These are phyloP conservation scores for Pythium pyrilobum DNA, from an alignment of 352 stramenopile genomes.

Conservation along the genomic window DNA sequence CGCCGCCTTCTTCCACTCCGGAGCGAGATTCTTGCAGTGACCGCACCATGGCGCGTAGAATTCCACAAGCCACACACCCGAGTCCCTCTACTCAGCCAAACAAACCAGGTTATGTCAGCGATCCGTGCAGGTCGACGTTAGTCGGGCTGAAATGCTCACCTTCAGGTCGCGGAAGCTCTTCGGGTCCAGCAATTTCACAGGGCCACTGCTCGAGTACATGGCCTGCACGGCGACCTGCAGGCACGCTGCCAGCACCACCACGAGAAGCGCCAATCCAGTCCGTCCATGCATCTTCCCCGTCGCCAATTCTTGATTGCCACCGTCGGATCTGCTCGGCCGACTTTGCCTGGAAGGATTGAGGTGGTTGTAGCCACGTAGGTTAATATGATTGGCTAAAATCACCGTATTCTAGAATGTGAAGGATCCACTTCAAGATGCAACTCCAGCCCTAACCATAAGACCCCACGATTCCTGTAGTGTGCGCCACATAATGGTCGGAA, in stretches of 20 bases:
- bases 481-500: slow-evolving; percentile 1
- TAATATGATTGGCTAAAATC: slow-evolving; percentile 18
- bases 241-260: slow-evolving; percentile 24
- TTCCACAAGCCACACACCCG: slow-evolving; percentile 90
- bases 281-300: slow-evolving; percentile 10
- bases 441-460: neutral
- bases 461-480: too few relatives aligned
- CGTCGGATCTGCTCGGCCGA: neutral
- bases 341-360: too few relatives aligned
- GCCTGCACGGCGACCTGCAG: slow-evolving; percentile 27
- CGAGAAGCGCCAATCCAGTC: slow-evolving; percentile 12
- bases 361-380: slow-evolving; percentile 15
- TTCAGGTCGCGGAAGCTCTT: slow-evolving; percentile 69
- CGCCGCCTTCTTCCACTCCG: slow-evolving; percentile 90
- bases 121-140: neutral
- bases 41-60: slow-evolving; percentile 95
- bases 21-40: slow-evolving; percentile 91
- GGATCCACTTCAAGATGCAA: slow-evolving; percentile 18
- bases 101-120: neutral
- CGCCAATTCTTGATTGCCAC: neutral
- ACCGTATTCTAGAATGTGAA: slow-evolving; percentile 12
- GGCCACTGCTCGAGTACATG: slow-evolving; percentile 64
- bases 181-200: slow-evolving; percentile 66
- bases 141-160: slow-evolving; percentile 11
- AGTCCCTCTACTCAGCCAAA: slow-evolving; percentile 36